A percentile compares a stretch with the other conserved stretches of the same genome.
phyloP scores from a whole-genome alignment of 2,329 filamentous ascomycete species.

The Sclerotiophoma versabilis region DNA sequence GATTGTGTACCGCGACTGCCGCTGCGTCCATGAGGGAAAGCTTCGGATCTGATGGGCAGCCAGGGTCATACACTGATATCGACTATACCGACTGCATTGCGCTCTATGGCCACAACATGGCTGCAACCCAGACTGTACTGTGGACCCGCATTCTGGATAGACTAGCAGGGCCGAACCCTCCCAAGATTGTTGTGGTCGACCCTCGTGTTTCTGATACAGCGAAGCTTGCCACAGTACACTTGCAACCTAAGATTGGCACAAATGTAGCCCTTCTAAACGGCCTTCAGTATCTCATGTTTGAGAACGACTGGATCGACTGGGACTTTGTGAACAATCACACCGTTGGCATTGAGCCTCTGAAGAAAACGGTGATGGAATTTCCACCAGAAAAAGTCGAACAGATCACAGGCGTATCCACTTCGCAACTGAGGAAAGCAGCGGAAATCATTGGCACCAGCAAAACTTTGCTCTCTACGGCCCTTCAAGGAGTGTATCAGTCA shows the following conservation, averaged over 20 bases:
- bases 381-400: constrained; percentile 10
- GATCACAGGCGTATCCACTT: constrained; percentile 11
- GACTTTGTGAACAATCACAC: constrained; percentile 12
- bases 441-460: constrained; percentile 16
- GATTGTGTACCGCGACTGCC: constrained; percentile 13
- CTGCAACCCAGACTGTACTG: constrained; percentile 11
- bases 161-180: constrained; percentile 6
- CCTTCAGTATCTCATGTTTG: constrained; percentile 14
- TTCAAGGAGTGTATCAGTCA: constrained; percentile 17
- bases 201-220: constrained; percentile 14
- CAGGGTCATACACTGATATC: constrained; percentile 16
- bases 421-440: constrained; percentile 8
- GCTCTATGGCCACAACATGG: constrained; percentile 14
- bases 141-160: constrained; percentile 13
- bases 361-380: constrained; percentile 7
- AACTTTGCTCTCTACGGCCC: constrained; percentile 12
- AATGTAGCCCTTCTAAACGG: constrained; percentile 17
- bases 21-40: constrained; percentile 15
- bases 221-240: constrained; percentile 15
- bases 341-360: constrained; percentile 7
- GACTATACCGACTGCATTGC: constrained; percentile 17
- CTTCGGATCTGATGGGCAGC: constrained; percentile 14
- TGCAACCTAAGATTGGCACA: constrained; percentile 15
- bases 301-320: constrained; percentile 14
- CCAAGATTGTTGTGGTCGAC: constrained; percentile 15